phyloP scores from a whole-genome alignment of 352 stramenopile species.

The Aphanomyces stellatus region DNA sequence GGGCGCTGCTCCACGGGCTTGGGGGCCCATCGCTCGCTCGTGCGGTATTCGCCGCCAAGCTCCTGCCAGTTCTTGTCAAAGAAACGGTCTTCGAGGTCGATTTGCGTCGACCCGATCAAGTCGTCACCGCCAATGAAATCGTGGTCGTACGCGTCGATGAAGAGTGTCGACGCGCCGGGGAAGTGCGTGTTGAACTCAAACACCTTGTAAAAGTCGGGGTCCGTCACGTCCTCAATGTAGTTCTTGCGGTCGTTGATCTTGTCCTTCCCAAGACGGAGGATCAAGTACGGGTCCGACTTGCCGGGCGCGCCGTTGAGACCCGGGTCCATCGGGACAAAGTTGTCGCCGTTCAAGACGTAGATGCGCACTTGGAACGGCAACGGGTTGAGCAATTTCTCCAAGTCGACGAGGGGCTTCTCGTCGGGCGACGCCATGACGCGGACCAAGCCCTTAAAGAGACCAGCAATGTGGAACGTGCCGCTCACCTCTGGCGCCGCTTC shows the following conservation, averaged over 20 bases:
- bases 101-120: constrained; percentile 87
- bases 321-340: constrained; percentile 83
- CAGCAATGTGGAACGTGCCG: constrained; percentile 69
- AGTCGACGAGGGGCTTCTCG: constrained; percentile 64
- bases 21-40: constrained; percentile 44
- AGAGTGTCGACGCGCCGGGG: constrained; percentile 75
- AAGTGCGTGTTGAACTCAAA: constrained; percentile 78
- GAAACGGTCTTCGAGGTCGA: constrained; percentile 90
- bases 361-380: constrained; percentile 79
- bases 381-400: constrained; percentile 54
- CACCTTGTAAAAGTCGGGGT: constrained; percentile 90
- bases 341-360: constrained; percentile 79
- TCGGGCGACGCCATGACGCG: constrained; percentile 77
- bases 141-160: constrained; percentile 86
- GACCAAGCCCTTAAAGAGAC: constrained; percentile 88
- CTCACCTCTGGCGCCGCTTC: constrained; percentile 25
- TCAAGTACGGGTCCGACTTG: constrained; percentile 85
- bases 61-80: constrained; percentile 86
- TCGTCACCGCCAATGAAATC: constrained; percentile 87
- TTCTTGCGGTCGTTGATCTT: constrained; percentile 87
- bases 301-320: constrained; percentile 66
- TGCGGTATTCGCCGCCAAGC: constrained; percentile 81
- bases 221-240: constrained; percentile 78
- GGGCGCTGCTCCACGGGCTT: constrained; percentile 78
- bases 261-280: constrained; percentile 74